Base-by-base conservation (phyloP, 2,329 filamentous ascomycete genomes). In the Neonectria faginata region DNA sequence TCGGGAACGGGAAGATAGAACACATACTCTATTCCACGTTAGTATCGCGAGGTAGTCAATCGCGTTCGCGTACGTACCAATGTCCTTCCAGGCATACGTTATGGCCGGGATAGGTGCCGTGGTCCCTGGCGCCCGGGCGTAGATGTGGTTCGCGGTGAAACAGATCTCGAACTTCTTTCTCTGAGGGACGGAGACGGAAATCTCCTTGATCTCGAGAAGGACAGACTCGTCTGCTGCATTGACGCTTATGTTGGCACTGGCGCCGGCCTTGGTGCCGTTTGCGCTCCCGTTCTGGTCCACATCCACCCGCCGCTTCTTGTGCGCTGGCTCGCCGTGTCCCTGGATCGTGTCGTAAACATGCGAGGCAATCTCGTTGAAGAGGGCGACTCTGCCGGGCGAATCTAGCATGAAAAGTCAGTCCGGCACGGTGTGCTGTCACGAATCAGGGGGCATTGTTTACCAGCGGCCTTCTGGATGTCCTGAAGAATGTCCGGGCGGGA, bases 131-230 rank as follows among this genome's bases (percentile, higher is more conserved):
- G 80, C 79, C 39, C 85, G 82, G 14, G 87, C 88, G 67, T 89
- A 90, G 36, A 91, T 72, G 67, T 87, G 86, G 64, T 83, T 82
- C 6, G 82, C 78, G 2, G 88, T 91, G 66, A 91, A 86, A 76
- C 86, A 89, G 9, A 91, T 76, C 67, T 88, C 87, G 69, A 88
- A 88, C 77, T 91, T 92, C 78, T 91, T 92, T 67, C 89, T 83
- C 78, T 89, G 87, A 0, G 89, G 89, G 4, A 90, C 83, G 1
- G 88, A 86, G n/a, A 91, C 82, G 0, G 88, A 91, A 20, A 91
- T 88, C 48, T 91, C 89, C 75, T 88, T 89, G 64, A 91, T 81
- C 67, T 86, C 86, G 18, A 91, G 79, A 27, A 90, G 76, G 0
- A 90, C 78, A 7, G 81, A 71, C 69, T 90, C 87, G 6, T 80